Evolutionary conservation across 257 asterid genomes (phyloP), one percentile per base, ranked within the genome.

Genomic region (Nicotiana otophora): DNA sequence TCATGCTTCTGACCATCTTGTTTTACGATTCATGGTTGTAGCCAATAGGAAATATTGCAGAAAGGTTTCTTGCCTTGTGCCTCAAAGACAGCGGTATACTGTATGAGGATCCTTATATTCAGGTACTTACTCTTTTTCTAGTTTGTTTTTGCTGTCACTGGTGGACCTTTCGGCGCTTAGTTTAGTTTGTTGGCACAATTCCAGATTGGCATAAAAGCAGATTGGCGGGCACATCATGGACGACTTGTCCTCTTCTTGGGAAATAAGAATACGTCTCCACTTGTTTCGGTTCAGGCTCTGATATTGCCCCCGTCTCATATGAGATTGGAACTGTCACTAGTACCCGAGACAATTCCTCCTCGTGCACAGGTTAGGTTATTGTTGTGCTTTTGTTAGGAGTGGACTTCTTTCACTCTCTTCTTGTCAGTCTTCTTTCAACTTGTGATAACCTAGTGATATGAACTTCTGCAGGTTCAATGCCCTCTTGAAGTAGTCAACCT

Each of bases 201-300:
- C 81, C 89, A 95, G 99, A 92, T 95, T 87, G 99, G 99, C 87
- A 92, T 91, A 86, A 95, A 95, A 90, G 97, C 97, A n/a, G 99
- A 95, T 67, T 95, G 99, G 99, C 90, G 95, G 84, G 92, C 91
- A 34, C 97, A 92, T 84, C 97, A 93, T 5, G 98, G 98, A 82
- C 91, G 97, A 81, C 86, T 95, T 78, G 91, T 95, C 85, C 97
- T 95, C 84, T 95, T 93, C 92, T 91, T 95, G 88, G 98, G 98
- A 86, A 95, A 95, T 86, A 95, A 95, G 89, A 95, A 92, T 87
- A 88, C 89, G 55, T 88, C 97, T 75, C 91, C 98, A 5, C 97
- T 95, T 10, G 82, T 81, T 75, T 95, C 98, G 61, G 98, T 95
- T 84, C 90, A 87, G 84, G 98, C 97, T 76, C 67, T 92, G 85